Percentiles rank a stretch among this genome's conserved stretches.
phyloP scores from a whole-genome alignment of 345 rosid species.

The Bruguiera gymnorhiza region DNA sequence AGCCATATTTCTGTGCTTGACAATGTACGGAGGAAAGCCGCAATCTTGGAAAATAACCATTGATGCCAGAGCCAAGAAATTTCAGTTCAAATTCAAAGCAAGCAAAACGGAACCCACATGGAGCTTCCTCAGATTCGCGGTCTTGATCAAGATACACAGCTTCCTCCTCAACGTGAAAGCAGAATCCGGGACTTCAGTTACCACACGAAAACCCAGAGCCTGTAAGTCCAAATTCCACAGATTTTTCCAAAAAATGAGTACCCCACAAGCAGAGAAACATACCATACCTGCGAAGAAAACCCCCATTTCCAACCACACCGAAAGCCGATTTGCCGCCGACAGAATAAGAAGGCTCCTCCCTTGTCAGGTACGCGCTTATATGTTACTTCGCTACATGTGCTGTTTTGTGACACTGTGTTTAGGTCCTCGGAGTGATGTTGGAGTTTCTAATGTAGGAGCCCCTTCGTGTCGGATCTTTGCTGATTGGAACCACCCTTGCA shows the following conservation, averaged over 20 bases:
- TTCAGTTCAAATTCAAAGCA: slow-evolving; percentile 31
- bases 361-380: background rate
- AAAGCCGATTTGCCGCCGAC: slow-evolving; percentile 1
- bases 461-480: slow-evolving; percentile 7
- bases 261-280: slow-evolving; percentile 5
- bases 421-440: background rate
- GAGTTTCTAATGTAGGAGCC: slow-evolving; percentile 4
- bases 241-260: slow-evolving; percentile 7
- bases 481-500: slow-evolving; percentile 7
- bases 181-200: slow-evolving; percentile 10
- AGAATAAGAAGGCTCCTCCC: background rate
- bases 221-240: slow-evolving; percentile 23
- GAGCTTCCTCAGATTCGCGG: slow-evolving; percentile 24
- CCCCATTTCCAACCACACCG: slow-evolving; percentile 11
- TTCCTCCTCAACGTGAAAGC: slow-evolving; percentile 27
- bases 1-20: background rate
- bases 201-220: slow-evolving; percentile 2
- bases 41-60: slow-evolving; percentile 32
- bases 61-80: slow-evolving; percentile 23
- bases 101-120: slow-evolving; percentile 15
- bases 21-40: slow-evolving; percentile 29
- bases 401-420: background rate
- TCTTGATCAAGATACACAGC: slow-evolving; percentile 26
- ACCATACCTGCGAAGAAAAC: background rate
- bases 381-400: background rate